A percentile compares a stretch with the other conserved stretches of the same genome.
Conservation (phyloP, 441 rosid genomes). For the Euphorbia corollata region DNA sequence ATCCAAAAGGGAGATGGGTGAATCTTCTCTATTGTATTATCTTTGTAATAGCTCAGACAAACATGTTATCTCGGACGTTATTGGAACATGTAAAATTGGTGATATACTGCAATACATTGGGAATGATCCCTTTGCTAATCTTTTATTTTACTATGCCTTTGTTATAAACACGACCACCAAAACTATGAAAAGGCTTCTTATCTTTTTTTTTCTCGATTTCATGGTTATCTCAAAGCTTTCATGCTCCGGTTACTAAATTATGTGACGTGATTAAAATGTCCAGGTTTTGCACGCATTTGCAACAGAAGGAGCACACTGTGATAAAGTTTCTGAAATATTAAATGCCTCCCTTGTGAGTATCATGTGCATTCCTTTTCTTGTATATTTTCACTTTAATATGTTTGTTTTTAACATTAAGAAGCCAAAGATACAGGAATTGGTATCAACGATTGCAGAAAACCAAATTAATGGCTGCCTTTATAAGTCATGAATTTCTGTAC, state of each 20-base stretch:
- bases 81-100: not conserved
- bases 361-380: not conserved
- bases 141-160: not conserved
- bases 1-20: not conserved
- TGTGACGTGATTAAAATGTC: slow-evolving; percentile 8
- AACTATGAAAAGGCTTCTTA: not conserved
- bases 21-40: not conserved
- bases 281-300: slow-evolving; percentile 97
- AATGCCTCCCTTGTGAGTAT: slow-evolving; percentile 83
- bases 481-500: too few species aligned
- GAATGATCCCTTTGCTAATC: not conserved
- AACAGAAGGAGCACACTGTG: slow-evolving; percentile 94
- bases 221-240: not conserved
- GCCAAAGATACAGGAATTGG: too few species aligned
- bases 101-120: not conserved
- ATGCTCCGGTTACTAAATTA: not conserved
- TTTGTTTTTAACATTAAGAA: not conserved
- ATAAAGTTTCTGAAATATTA: slow-evolving; percentile 74
- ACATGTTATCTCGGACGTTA: not conserved
- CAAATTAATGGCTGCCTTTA: too few species aligned
- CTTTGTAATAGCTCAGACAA: not conserved
- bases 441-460: not conserved
- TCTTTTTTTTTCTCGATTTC: not conserved
- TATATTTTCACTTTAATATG: not conserved
- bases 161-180: too few species aligned